Evolutionary conservation across 345 rosid genomes (phyloP), one percentile per base, ranked within the genome.

Genomic region (Camelina hispida): DNA sequence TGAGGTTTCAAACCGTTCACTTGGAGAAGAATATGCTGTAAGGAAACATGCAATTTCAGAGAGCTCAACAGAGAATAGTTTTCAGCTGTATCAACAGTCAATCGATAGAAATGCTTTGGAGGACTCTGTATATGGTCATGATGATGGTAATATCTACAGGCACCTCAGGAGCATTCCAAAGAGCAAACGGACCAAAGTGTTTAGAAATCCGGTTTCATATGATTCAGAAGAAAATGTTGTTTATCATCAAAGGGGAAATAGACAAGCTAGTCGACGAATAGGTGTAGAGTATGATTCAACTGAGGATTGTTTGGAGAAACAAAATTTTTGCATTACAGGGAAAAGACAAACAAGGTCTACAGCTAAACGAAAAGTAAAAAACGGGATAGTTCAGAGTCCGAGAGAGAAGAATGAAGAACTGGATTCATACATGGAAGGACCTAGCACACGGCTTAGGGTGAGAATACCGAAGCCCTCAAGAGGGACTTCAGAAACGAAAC

Each of bases 391-490:
- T 37, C 76, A 40, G 79, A 74, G 56, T 18, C 66, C 37, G 55
- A 76, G 78, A 60, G 71, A 68, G 78, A 71, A 56, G 78, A 87
- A 81, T 76, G 83, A 80, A 72, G 86, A 69, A 37, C 56, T 77
- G 61, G 46, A 77, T 18, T 72, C 67, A 28, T 62, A 83, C 82
- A 83, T 58, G 74, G 96, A 88, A 20, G 90, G 96, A 62, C 93
- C 93, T 44, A 86, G 91, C 86, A 86, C 88, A 0, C 89, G 96
- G 42, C 87, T 88, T 18, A 81, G 96, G 87, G 85, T 80, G 81
- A 84, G 95, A 80, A 83, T 69, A 38, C 58, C 72, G 20, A 88
- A 86, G 77, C 79, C 84, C 38, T 28, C 69, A 44, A 84, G 85
- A 78, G 86, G 46, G 62, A 47, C 60, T 55, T 35, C 79, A 56